Base-by-base conservation (phyloP, 2,329 filamentous ascomycete species). In the Aureobasidium zeae region DNA sequence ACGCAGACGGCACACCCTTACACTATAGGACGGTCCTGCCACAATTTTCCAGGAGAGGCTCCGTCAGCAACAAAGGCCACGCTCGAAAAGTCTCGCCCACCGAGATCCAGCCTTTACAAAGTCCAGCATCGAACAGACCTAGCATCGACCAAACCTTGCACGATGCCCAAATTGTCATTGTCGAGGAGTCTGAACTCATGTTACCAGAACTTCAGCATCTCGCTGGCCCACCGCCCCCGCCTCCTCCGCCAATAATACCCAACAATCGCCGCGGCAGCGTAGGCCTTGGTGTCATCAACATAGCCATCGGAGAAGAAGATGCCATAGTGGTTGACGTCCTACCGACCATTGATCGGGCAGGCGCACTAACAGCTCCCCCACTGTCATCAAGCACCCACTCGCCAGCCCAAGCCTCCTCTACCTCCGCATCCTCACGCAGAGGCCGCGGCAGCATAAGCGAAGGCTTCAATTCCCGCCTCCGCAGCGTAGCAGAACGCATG, bases 171-270 rank as follows among this genome's bases (percentile, higher is more conserved):
- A 57, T 70, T 37, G 63, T 71, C 24, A 57, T 70, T 32, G 59
- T 70, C 35, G 49, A 51, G 26, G 46, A 48, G 13, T 51, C 34
- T 15, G 48, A 55, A 17, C 71, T 77, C 8, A 49, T 59, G 34
- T 65, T 81, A 13, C 73, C 76, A 5, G 74, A 81, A 53, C 66
- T 81, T 8, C 75, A 78, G 53, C 77, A 80, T 56, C 63, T 81
- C 12, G 71, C 69, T 17, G 64, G 59, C 8, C 73, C 73, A 9
- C 73, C 73, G 1, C 57, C 61, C 8, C 62, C 62, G 10, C 60
- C 61, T 22, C 62, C 62, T 1, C 60, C 60, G n/a, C 61, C 62
- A 20, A 52, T 54, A 13, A 57, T 60, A 43, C 55, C 52, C 22
- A 22, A 20, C 5, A n/a, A 11, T 41, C 46, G 17, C 33, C 32